Base-by-base conservation (phyloP, 1,284 basidiomycete genomes). In the Apiotrichum veenhuisii region DNA sequence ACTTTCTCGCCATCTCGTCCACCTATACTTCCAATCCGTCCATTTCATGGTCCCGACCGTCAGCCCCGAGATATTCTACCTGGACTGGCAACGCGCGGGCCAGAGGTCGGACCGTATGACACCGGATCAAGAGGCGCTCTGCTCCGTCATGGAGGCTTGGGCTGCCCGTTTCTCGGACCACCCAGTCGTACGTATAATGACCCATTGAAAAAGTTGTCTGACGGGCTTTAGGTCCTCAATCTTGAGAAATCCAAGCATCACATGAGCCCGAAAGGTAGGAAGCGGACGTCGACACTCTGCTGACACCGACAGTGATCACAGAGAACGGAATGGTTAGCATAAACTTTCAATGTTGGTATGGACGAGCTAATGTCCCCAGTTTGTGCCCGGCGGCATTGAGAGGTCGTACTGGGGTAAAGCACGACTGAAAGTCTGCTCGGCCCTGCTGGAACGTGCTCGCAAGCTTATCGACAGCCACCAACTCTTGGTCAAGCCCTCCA, bases 131-230 rank as follows among this genome's bases (percentile, higher is more conserved):
- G 71, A 71, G 52, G 65, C 61, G 3, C 52, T 73, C n/a, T 70
- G 70, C 34, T 67, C 66, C 2, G 65, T 69, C 18, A 67, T 73
- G 20, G 70, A 73, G 57, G 71, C 71, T 5, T 73, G 70, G 69
- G 71, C 67, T n/a, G 63, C 70, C 10, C 55, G 66, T 23, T 73
- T 69, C 53, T 73, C 71, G 11, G 71, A 73, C 52, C 64, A 63
- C n/a, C 70, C 69, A 12, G 66, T 68, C 17, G 67, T 71, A 42
- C 34, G 64, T 60, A 14, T 20, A n/a, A n/a, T n/a, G n/a, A n/a
- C n/a, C n/a, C n/a, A n/a, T n/a, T n/a, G n/a, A n/a, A n/a, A n/a
- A n/a, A n/a, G n/a, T n/a, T 17, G 22, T 23, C n/a, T 9, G 14
- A 14, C 50, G 37, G 33, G 43, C 15, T 11, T 17, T 48, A 65